These are phyloP conservation scores for Carex kokanica DNA, from an alignment of 176 grass and related monocot species.

Conservation along the genomic window DNA sequence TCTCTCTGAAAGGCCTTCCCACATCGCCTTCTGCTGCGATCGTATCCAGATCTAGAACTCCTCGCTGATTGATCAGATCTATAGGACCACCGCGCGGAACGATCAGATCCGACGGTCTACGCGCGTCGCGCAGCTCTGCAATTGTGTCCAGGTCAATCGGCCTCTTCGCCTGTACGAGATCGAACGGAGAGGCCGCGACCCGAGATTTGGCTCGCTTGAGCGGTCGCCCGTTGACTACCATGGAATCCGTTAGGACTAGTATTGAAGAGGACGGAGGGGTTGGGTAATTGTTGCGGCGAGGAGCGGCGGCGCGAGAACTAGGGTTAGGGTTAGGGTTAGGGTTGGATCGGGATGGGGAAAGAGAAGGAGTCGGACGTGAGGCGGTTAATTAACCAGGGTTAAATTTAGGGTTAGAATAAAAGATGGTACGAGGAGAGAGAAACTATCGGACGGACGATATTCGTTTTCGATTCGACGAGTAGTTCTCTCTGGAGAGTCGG, in stretches of 20 bases:
- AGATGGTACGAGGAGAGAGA: neutral
- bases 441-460: neutral
- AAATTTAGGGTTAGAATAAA: conserved; percentile 35
- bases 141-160: conserved; percentile 25
- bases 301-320: conserved; percentile 44
- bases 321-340: conserved; percentile 66
- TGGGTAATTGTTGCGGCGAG: conserved; percentile 11
- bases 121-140: conserved; percentile 16
- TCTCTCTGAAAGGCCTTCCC: conserved; percentile 64
- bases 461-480: neutral
- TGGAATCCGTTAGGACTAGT: conserved; percentile 31
- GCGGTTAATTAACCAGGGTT: conserved; percentile 34
- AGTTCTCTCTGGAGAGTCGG: neutral
- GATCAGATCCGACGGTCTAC: conserved; percentile 26
- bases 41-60: conserved; percentile 21
- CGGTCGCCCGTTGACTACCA: conserved; percentile 94
- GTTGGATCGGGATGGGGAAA: conserved; percentile 34
- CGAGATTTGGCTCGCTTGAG: conserved; percentile 76
- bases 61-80: conserved; percentile 21
- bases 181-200: conserved; percentile 36
- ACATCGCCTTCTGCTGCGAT: conserved; percentile 38
- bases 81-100: neutral
- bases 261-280: neutral
- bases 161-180: conserved; percentile 40
- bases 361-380: neutral